Conservation (phyloP, 1,284 basidiomycete species). For the Inonotus hispidus region DNA sequence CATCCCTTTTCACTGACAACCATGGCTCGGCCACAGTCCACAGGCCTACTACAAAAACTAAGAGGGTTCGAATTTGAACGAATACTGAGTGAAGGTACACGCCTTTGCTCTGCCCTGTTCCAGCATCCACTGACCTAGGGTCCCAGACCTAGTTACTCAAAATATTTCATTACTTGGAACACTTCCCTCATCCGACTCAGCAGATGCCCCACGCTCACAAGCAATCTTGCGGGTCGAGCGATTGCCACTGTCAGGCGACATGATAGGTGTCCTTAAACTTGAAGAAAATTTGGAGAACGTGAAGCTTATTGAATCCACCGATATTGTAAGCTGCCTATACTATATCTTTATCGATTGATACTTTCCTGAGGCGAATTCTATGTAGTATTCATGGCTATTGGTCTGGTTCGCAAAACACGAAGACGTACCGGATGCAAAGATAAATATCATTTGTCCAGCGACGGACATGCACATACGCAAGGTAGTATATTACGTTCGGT, state of each 20-base stretch:
- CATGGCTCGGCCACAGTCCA: not conserved
- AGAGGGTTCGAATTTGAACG: conserved; percentile 44
- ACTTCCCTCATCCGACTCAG: conserved; percentile 23
- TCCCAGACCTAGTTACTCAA: conserved; percentile 45
- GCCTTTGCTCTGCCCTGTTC: not conserved
- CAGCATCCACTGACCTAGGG: not conserved
- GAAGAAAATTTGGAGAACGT: conserved; percentile 28
- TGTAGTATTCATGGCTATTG: conserved; percentile 38
- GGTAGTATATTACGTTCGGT: conserved; percentile 30
- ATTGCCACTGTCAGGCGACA: conserved; percentile 40
- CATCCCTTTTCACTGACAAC: not conserved
- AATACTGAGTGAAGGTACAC: conserved; percentile 51
- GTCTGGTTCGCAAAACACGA: conserved; percentile 35
- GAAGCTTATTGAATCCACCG: conserved; percentile 37
- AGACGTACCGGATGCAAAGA: conserved; percentile 43
- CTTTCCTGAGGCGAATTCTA: not conserved
- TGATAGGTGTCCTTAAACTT: conserved; percentile 21
- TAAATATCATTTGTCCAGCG: conserved; percentile 78
- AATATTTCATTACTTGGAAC: conserved; percentile 42
- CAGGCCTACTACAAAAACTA: conserved; percentile 22
- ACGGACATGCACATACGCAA: conserved; percentile 81
- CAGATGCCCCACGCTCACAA: conserved; percentile 27
- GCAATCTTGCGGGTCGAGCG: conserved; percentile 61
- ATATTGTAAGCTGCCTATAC: conserved; percentile 40
- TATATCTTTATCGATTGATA: not conserved